These are phyloP conservation scores for Diaporthe sp. DNA, from an alignment of 2,329 filamentous ascomycete genomes.

Conservation along the genomic window DNA sequence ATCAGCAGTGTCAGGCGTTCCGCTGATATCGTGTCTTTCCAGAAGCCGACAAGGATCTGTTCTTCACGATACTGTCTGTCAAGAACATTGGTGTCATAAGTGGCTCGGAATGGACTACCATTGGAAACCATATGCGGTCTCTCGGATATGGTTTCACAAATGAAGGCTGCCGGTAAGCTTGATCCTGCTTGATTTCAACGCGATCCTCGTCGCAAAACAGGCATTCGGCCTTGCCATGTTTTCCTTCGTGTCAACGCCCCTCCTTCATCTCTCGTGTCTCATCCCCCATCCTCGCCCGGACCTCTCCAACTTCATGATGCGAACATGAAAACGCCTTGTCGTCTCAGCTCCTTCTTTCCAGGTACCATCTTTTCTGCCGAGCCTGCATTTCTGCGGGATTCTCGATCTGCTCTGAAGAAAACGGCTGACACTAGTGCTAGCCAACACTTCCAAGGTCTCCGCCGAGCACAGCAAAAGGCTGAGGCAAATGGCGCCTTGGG, in stretches of 20 bases:
- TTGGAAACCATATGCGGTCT: slow-evolving; percentile 72
- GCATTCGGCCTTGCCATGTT: slow-evolving; percentile 24
- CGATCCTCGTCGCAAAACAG: neutral
- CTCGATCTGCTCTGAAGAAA: neutral
- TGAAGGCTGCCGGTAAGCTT: slow-evolving; percentile 73
- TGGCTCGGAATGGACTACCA: slow-evolving; percentile 73
- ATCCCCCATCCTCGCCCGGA: neutral
- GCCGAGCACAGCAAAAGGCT: slow-evolving; percentile 67
- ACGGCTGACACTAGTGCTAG: slow-evolving; percentile 53
- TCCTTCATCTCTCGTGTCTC: neutral
- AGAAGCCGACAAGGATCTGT: slow-evolving; percentile 72
- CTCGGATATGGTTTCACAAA: slow-evolving; percentile 75
- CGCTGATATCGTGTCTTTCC: slow-evolving; percentile 29
- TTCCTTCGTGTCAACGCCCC: neutral
- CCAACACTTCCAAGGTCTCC: slow-evolving; percentile 73
- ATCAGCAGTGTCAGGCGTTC: slow-evolving; percentile 57
- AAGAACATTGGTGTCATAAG: slow-evolving; percentile 76
- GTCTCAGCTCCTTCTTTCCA: neutral
- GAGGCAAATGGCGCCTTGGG: slow-evolving; percentile 55
- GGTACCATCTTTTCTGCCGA: neutral
- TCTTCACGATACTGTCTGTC: slow-evolving; percentile 73
- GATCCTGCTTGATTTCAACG: slow-evolving; percentile 22
- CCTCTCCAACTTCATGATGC: neutral
- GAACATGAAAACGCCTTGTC: neutral
- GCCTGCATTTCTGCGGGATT: neutral